These are phyloP conservation scores for Niebla homalea DNA, from an alignment of 495 filamentous ascomycete genomes.

Conservation along the genomic window DNA sequence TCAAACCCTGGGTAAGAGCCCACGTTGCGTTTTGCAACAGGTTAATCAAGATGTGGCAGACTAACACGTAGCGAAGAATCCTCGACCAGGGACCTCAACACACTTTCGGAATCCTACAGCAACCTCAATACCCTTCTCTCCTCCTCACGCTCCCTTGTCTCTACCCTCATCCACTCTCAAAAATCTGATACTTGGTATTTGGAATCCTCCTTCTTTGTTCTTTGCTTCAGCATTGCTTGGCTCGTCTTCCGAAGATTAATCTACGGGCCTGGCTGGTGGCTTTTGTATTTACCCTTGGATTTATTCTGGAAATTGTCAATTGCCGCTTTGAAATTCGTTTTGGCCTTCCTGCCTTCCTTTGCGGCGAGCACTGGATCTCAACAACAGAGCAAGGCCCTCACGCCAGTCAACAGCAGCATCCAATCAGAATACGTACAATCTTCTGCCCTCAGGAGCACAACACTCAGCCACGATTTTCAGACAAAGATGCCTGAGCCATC, in stretches of 20 bases:
- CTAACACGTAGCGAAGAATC: constrained; percentile 29
- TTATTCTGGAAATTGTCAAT: constrained; percentile 40
- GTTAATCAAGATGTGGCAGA: not conserved
- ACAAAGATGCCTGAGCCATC: constrained; percentile 17
- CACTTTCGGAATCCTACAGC: constrained; percentile 66
- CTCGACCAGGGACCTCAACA: constrained; percentile 65
- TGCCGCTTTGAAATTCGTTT: constrained; percentile 19
- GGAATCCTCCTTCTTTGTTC: constrained; percentile 69
- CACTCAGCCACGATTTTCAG: constrained; percentile 20
- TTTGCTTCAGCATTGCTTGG: constrained; percentile 67
- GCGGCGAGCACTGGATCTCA: constrained; percentile 26
- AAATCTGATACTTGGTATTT: constrained; percentile 98
- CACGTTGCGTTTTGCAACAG: not conserved
- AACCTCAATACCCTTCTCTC: constrained; percentile 63
- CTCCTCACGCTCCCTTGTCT: constrained; percentile 59
- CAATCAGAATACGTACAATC: constrained; percentile 29
- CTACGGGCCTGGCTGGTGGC: constrained; percentile 83
- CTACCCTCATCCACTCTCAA: constrained; percentile 66
- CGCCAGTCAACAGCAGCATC: constrained; percentile 23
- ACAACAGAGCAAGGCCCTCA: constrained; percentile 19
- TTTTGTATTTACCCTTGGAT: constrained; percentile 67
- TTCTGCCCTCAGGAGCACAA: constrained; percentile 23
- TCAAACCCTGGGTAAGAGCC: constrained; percentile 53
- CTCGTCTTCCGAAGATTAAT: constrained; percentile 69
- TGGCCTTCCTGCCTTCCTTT: constrained; percentile 25